Evolutionary conservation across 768 basidiomycete genomes (phyloP).

Genomic region (Tulasnella sp.): DNA sequence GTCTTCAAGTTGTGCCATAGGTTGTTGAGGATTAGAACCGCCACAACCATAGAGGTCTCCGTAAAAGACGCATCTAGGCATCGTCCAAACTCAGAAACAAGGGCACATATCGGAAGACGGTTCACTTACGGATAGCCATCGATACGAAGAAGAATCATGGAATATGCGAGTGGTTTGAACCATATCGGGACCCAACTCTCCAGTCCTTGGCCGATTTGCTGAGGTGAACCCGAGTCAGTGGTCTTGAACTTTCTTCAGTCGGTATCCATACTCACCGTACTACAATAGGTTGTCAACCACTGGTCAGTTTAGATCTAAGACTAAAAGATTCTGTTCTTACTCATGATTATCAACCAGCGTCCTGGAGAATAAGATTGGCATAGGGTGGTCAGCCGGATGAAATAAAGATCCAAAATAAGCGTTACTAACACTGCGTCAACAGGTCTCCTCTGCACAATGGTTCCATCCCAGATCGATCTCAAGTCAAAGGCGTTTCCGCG

Average conservation of each 20-base stretch:
- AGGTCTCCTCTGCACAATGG: constrained; percentile 27
- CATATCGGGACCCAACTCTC: constrained; percentile 18
- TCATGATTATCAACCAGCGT: constrained; percentile 21
- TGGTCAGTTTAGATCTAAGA: neutral
- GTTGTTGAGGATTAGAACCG: constrained; percentile 16
- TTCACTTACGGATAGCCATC: constrained; percentile 19
- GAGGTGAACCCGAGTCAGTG: neutral
- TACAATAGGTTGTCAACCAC: neutral
- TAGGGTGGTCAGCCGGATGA: neutral
- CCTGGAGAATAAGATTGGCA: neutral
- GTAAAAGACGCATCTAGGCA: constrained; percentile 19
- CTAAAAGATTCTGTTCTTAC: neutral
- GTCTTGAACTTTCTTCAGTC: neutral
- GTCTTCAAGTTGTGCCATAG: constrained; percentile 17
- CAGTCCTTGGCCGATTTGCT: constrained; percentile 19
- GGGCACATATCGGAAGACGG: neutral
- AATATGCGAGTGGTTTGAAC: constrained; percentile 21
- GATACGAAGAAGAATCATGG: constrained; percentile 18
- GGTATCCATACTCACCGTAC: constrained; percentile 1
- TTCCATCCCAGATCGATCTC: constrained; percentile 30
- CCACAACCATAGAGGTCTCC: constrained; percentile 18
- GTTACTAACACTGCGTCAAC: constrained; percentile 26
- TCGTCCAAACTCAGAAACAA: neutral
- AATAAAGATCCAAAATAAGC: neutral
- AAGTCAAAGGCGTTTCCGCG: constrained; percentile 26